phyloP scores from a whole-genome alignment of 805 yeast genomes.

The Wickerhamiella cacticola region DNA sequence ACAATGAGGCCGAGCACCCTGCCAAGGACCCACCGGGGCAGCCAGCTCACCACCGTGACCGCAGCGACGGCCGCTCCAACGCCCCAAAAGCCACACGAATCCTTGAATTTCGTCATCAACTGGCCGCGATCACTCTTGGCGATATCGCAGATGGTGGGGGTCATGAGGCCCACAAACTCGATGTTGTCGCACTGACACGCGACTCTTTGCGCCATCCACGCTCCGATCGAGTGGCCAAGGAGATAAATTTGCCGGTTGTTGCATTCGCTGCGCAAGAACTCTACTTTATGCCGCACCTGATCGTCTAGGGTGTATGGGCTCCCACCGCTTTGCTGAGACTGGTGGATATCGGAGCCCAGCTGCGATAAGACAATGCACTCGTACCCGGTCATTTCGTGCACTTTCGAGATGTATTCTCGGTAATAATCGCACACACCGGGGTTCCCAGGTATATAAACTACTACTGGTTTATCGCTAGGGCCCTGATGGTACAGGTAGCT shows the following conservation, averaged over 20 bases:
- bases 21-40: background rate
- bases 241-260: slow-evolving; percentile 33
- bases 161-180: slow-evolving; percentile 45
- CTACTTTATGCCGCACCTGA: slow-evolving; percentile 48
- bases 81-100: background rate
- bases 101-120: slow-evolving; percentile 21
- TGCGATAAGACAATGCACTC: slow-evolving; percentile 54
- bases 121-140: slow-evolving; percentile 36
- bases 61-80: slow-evolving; percentile 20
- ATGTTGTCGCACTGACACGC: slow-evolving; percentile 25
- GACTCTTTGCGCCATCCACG: slow-evolving; percentile 48
- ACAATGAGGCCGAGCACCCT: slow-evolving; percentile 17
- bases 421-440: slow-evolving; percentile 65
- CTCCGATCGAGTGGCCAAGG: slow-evolving; percentile 64
- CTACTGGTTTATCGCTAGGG: slow-evolving; percentile 27
- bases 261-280: slow-evolving; percentile 34
- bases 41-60: slow-evolving; percentile 22
- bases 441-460: slow-evolving; percentile 62
- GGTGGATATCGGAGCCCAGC: slow-evolving; percentile 39
- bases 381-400: slow-evolving; percentile 36
- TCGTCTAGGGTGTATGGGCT: slow-evolving; percentile 38
- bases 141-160: slow-evolving; percentile 59
- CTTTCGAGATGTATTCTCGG: slow-evolving; percentile 37
- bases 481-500: slow-evolving; percentile 7
- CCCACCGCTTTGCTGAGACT: slow-evolving; percentile 17